These are phyloP conservation scores for Exsudoporus frostii DNA, from an alignment of 768 basidiomycete species.

Conservation along the genomic window DNA sequence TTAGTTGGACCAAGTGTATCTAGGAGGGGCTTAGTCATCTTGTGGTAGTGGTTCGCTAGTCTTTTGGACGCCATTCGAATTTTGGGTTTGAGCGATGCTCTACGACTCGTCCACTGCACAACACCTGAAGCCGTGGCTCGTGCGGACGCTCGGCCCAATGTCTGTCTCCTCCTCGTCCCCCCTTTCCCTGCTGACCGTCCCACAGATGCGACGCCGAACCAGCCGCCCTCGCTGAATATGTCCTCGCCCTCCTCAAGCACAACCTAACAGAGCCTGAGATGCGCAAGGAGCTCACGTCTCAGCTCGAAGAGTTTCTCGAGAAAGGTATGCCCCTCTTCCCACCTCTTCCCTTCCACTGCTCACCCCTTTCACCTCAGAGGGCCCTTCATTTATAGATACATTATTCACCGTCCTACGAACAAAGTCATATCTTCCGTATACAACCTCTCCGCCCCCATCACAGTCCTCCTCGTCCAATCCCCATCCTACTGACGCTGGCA, in stretches of 20 bases:
- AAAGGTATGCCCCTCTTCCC: constrained; percentile 52
- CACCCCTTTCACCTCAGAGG: constrained; percentile 44
- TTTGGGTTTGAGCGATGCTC: constrained; percentile 44
- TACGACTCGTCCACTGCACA: constrained; percentile 60
- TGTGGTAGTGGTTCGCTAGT: neutral
- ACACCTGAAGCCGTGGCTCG: constrained; percentile 85
- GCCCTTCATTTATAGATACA: constrained; percentile 72
- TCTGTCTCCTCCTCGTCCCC: constrained; percentile 27
- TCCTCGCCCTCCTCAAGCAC: constrained; percentile 89
- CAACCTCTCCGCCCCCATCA: constrained; percentile 39
- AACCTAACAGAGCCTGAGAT: constrained; percentile 81
- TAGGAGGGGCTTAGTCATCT: constrained; percentile 14
- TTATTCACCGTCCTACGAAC: constrained; percentile 83
- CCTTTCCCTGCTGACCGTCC: neutral
- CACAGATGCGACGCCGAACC: constrained; percentile 94
- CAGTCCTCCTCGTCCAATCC: constrained; percentile 36
- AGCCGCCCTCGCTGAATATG: constrained; percentile 88
- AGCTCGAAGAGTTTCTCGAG: constrained; percentile 92
- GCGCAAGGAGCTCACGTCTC: constrained; percentile 68
- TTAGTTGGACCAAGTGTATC: neutral
- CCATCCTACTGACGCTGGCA: constrained; percentile 53
- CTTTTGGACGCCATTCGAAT: neutral
- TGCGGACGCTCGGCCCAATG: constrained; percentile 90
- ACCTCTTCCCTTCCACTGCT: constrained; percentile 3
- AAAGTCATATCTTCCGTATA: constrained; percentile 82